Conservation (phyloP, 495 filamentous ascomycete genomes). For the Neurospora africana region DNA sequence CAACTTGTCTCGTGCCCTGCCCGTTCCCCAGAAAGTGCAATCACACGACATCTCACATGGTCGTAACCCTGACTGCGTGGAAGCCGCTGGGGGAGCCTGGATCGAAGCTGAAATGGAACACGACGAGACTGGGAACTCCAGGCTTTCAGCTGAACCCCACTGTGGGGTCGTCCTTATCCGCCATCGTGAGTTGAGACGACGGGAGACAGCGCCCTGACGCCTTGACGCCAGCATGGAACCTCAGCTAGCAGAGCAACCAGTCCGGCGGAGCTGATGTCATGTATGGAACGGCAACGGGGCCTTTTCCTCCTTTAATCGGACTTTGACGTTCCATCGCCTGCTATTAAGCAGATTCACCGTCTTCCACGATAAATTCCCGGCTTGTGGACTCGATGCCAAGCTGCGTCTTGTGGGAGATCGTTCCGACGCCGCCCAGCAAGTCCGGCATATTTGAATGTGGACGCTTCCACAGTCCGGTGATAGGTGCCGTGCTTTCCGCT, state of each 20-base stretch:
- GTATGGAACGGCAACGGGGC: not conserved
- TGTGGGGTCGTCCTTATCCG: not conserved
- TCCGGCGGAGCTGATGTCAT: not conserved
- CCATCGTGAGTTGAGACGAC: not conserved
- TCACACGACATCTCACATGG: not conserved
- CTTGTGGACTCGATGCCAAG: not conserved
- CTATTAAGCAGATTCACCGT: not conserved
- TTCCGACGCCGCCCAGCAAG: not conserved
- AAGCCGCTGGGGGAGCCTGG: no score
- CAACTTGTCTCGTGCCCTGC: not conserved
- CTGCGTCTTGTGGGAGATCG: not conserved
- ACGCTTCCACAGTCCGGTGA: not conserved
- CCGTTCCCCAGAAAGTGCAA: not conserved
- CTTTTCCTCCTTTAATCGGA: not conserved
- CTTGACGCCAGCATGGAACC: not conserved
- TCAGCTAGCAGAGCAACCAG: not conserved
- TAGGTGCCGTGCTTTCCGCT: not conserved
- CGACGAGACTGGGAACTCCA: not conserved
- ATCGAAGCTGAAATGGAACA: not conserved
- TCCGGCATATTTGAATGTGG: not conserved
- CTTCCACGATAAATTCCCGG: not conserved
- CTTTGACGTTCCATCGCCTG: not conserved
- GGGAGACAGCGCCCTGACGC: not conserved
- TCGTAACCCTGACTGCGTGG: not conserved
- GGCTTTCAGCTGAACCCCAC: not conserved